Evolutionary conservation across 192 early-diverging fungal genomes (phyloP), one percentile per base, ranked within the genome.

Genomic region (Mycoemilia scoparia): DNA sequence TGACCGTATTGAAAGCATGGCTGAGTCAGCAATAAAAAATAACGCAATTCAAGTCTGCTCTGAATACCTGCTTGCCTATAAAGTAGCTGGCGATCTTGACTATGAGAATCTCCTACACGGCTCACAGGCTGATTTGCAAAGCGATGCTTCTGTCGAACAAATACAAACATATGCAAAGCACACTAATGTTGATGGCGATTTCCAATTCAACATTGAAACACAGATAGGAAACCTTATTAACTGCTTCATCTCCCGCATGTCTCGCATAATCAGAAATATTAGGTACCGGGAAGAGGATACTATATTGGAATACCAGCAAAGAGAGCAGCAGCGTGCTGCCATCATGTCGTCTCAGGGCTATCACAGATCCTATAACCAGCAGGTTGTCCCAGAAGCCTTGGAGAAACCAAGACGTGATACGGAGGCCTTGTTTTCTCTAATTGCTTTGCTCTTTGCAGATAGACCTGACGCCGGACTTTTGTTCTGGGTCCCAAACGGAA

Each of bases 361-460:
- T n/a, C n/a, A n/a, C n/a, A n/a, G n/a, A n/a, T n/a, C n/a, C n/a
- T n/a, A n/a, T n/a, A n/a, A n/a, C n/a, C n/a, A n/a, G n/a, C n/a
- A n/a, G n/a, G n/a, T n/a, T n/a, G n/a, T n/a, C n/a, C n/a, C n/a
- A n/a, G n/a, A n/a, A n/a, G n/a, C n/a, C n/a, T n/a, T n/a, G n/a
- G n/a, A n/a, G n/a, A 38, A 34, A 7, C 49, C 41, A 12, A 51
- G 66, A 2, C 70, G 66, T 36, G 69, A 75, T 38, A 63, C 76
- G 1, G 80, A 84, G 41, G 55, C 73, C 1, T 67, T 93, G 11
- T 74, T 91, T 21, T 49, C 58, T 6, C 53, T 86, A 15, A 61
- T 95, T 5, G 69, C 77, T 4, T 50, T 69, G 11, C 51, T 92
- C 5, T 93, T 80, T 61, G 48, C 66, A 5, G 70, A 81, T 32